Evolutionary conservation across 2,329 filamentous ascomycete genomes (phyloP).

Genomic region (Epichloe hybrida): DNA sequence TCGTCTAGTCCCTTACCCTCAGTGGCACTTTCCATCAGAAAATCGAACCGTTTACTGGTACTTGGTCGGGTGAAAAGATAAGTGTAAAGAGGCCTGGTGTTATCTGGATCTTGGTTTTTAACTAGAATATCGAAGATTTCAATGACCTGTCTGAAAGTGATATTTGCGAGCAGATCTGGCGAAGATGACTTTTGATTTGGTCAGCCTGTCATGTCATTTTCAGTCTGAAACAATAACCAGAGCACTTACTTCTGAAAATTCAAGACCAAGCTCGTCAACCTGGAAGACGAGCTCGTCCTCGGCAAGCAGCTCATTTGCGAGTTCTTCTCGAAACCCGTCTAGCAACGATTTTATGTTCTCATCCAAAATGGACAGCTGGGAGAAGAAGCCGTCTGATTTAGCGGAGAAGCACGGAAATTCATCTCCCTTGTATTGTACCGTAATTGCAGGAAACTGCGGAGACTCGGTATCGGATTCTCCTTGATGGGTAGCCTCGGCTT

Average conservation of each 20-base stretch:
- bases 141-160: slow-evolving; percentile 28
- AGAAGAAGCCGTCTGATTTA: slow-evolving; percentile 29
- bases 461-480: slow-evolving; percentile 4
- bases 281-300: slow-evolving; percentile 38
- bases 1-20: slow-evolving; percentile 28
- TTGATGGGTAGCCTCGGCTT: neutral
- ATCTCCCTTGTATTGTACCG: slow-evolving; percentile 29
- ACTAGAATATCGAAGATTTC: slow-evolving; percentile 29
- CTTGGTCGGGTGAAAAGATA: slow-evolving; percentile 28
- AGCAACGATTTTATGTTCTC: slow-evolving; percentile 31
- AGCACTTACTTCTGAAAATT: slow-evolving; percentile 36
- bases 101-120: slow-evolving; percentile 29
- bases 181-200: slow-evolving; percentile 19
- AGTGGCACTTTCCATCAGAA: slow-evolving; percentile 27
- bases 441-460: slow-evolving; percentile 22
- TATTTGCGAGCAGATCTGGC: slow-evolving; percentile 19
- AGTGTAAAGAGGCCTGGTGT: slow-evolving; percentile 25
- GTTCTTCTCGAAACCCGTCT: slow-evolving; percentile 29
- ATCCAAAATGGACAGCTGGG: slow-evolving; percentile 27
- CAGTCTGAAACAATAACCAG: neutral
- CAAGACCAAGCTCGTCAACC: slow-evolving; percentile 37
- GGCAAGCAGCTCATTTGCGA: slow-evolving; percentile 29
- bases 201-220: slow-evolving; percentile 12
- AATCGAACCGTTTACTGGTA: slow-evolving; percentile 24
- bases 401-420: slow-evolving; percentile 28